These are phyloP conservation scores for Arthromyces matolae DNA, from an alignment of 768 basidiomycete species.

Conservation along the genomic window DNA sequence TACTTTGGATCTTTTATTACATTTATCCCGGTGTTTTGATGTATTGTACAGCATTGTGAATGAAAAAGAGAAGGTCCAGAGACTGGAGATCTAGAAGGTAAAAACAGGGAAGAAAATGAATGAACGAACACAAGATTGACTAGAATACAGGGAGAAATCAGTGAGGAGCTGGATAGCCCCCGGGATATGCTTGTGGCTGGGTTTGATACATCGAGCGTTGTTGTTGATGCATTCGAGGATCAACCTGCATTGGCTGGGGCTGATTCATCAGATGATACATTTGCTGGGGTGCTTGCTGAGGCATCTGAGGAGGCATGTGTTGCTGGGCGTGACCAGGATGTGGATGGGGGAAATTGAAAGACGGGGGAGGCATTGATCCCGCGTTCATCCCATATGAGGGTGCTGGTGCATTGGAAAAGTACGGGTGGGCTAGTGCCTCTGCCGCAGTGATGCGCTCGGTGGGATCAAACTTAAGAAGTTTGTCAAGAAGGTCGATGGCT, in stretches of 20 bases:
- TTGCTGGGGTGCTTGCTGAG: slow-evolving; percentile 29
- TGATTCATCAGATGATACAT: slow-evolving; percentile 30
- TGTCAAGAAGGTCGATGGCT: slow-evolving; percentile 93
- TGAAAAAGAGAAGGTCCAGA: not conserved
- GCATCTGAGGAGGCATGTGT: slow-evolving; percentile 30
- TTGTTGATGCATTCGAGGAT: slow-evolving; percentile 14
- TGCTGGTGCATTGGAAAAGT: slow-evolving; percentile 68
- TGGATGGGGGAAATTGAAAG: slow-evolving; percentile 67
- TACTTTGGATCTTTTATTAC: not conserved
- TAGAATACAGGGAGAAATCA: not conserved
- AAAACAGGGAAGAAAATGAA: not conserved
- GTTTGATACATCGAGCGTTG: slow-evolving; percentile 13
- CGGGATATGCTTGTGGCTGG: slow-evolving; percentile 12
- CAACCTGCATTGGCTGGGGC: slow-evolving; percentile 20
- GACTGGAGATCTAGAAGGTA: not conserved
- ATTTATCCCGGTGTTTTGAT: not conserved
- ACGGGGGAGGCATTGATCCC: slow-evolving; percentile 63
- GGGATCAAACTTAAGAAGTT: slow-evolving; percentile 94
- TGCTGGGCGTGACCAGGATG: slow-evolving; percentile 52
- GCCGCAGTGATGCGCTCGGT: slow-evolving; percentile 86
- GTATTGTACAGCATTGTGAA: slow-evolving; percentile 3
- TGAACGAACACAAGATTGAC: not conserved
- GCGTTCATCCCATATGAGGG: slow-evolving; percentile 42
- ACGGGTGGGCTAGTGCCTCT: slow-evolving; percentile 89
- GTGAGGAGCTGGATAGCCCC: slow-evolving; percentile 11